These are phyloP conservation scores for Ustilago shanxiensis DNA, from an alignment of 1,284 basidiomycete genomes.

Conservation along the genomic window DNA sequence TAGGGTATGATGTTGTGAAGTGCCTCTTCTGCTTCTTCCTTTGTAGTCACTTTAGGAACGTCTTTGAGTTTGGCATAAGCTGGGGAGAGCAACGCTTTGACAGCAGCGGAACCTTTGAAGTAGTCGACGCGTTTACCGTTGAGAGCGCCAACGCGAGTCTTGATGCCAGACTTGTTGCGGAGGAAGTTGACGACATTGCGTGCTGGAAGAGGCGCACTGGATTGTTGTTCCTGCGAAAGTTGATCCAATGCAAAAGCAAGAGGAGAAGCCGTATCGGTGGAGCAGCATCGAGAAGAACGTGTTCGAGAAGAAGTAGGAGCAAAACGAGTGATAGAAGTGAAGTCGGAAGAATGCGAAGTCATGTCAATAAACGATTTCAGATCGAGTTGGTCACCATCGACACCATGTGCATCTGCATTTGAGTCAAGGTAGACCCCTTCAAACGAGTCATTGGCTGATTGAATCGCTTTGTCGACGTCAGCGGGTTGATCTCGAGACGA, in stretches of 20 bases:
- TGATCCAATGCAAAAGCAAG: background rate
- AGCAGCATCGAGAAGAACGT: conserved; percentile 26
- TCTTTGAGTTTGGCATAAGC: conserved; percentile 89
- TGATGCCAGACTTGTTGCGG: conserved; percentile 78
- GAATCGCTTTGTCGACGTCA: background rate
- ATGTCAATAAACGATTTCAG: conserved; percentile 40
- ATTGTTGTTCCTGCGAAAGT: conserved; percentile 63
- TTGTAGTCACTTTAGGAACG: conserved; percentile 74
- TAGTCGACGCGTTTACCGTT: conserved; percentile 97
- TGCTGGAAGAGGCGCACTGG: conserved; percentile 56
- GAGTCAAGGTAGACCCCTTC: conserved; percentile 10
- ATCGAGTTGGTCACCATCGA: conserved; percentile 14
- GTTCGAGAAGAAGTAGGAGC: conserved; percentile 29
- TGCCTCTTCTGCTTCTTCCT: conserved; percentile 81
- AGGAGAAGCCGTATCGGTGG: conserved; percentile 61
- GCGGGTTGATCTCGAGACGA: background rate
- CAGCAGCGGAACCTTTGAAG: conserved; percentile 82
- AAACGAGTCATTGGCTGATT: background rate
- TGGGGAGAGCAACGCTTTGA: conserved; percentile 91
- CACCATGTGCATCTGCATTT: background rate
- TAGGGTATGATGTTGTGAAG: conserved; percentile 82
- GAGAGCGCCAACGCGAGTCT: conserved; percentile 87
- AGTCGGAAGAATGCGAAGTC: conserved; percentile 26
- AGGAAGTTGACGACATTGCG: conserved; percentile 65
- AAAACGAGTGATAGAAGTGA: conserved; percentile 16